A percentile compares a stretch with the other conserved stretches of the same genome.
These are phyloP conservation scores for Rhodotorula toruloides DNA, from an alignment of 768 basidiomycete species.

Conservation along the genomic window DNA sequence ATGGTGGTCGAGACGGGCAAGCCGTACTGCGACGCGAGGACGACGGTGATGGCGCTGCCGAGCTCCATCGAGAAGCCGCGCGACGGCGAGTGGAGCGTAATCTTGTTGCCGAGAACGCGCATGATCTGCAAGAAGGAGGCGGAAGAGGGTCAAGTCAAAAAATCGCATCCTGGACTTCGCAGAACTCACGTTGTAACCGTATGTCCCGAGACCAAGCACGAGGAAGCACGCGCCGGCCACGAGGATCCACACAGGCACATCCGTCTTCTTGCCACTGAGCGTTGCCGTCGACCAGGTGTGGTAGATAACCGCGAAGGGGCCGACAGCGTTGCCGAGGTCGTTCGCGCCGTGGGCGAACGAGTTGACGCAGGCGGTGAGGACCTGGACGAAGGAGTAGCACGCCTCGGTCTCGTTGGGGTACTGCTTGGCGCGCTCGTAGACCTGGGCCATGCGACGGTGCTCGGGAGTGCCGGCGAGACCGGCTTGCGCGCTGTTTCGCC, in stretches of 20 bases:
- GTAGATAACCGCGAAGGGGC: constrained; percentile 46
- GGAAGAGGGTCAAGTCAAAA: constrained; percentile 15
- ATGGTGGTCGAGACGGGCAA: constrained; percentile 48
- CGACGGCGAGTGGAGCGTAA: constrained; percentile 50
- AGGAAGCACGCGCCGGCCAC: constrained; percentile 45
- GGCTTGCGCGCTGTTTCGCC: constrained; percentile 23
- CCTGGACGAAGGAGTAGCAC: constrained; percentile 50
- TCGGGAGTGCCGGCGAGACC: constrained; percentile 41
- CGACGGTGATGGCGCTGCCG: constrained; percentile 48
- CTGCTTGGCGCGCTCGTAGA: constrained; percentile 46
- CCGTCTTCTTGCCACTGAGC: constrained; percentile 42
- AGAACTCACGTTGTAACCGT: constrained; percentile 43
- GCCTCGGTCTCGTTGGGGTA: constrained; percentile 52
- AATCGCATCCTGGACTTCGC: constrained; percentile 4
- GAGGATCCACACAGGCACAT: constrained; percentile 49
- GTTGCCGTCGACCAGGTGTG: constrained; percentile 46
- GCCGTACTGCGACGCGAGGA: constrained; percentile 48
- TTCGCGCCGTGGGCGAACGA: constrained; percentile 51
- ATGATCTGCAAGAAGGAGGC: constrained; percentile 41
- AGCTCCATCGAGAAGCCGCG: constrained; percentile 53
- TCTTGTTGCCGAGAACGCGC: constrained; percentile 45
- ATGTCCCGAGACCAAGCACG: constrained; percentile 45
- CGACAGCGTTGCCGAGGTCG: constrained; percentile 46
- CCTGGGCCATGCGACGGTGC: constrained; percentile 44
- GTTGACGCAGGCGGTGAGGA: constrained; percentile 49